Evolutionary conservation across 208 protist species (phyloP), one percentile per base, ranked within the genome.

Genomic region (Leishmania mexicana): DNA sequence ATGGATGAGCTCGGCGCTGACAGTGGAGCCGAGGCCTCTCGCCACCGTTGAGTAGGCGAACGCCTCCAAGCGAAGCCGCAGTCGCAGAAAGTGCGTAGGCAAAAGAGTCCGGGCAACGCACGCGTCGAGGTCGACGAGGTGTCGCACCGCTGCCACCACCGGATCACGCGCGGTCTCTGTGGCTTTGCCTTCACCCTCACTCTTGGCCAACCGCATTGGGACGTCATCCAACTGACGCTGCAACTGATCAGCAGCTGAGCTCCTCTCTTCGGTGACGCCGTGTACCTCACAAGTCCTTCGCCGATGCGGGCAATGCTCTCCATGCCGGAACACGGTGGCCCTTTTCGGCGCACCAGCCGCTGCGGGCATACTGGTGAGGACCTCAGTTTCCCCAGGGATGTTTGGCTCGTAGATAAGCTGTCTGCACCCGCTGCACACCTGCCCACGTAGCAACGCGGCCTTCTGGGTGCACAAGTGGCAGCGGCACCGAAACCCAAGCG

Each of bases 41-140:
- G 83, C 83, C 28, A 75, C 79, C 19, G 75, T 64, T 13, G 90
- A 87, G 45, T 90, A 79, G 10, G 90, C 87, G 49, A 96, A 81
- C 35, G 79, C 80, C 65, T 93, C 87, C 71, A 93, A 77, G 10
- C 91, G 86, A 4, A 86, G 78, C 24, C 85, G 83, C 58, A 95
- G 74, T 10, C 91, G 87, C 38, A 87, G 79, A 75, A 87, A 81
- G 84, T 96, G 91, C 21, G 92, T 93, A 13, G 90, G 76, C 35
- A 88, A 86, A 13, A 96, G 67, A 40, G 81, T 28, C 31, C 70
- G 79, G 79, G 70, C 47, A 5, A 82, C 64, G 47, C 83, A 81
- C 7, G 73, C 79, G 51, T 95, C 90, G 10, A 94, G 82, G 42
- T 87, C 79, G n/a, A 95, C 65, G 53, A 96, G 83, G 31, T 67